Evolutionary conservation across 1,139 yeast species (phyloP).

Genomic region (Geotrichum phurueaensis): DNA sequence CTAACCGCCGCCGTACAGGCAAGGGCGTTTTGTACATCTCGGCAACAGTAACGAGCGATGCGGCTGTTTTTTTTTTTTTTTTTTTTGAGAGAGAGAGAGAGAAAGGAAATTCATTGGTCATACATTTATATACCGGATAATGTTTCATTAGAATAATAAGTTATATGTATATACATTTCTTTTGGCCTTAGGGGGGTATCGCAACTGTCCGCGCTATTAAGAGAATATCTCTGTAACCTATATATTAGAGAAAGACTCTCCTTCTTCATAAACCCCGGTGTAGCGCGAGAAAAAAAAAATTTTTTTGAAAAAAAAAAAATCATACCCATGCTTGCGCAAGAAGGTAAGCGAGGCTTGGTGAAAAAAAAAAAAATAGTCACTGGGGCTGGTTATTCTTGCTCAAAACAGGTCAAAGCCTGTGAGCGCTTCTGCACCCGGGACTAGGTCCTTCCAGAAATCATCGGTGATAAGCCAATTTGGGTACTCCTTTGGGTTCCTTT

Average conservation of each 20-base stretch:
- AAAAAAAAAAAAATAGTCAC: not conserved
- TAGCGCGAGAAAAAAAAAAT: not conserved
- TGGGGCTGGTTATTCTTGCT: not conserved
- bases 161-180: no score
- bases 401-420: slow-evolving; percentile 27
- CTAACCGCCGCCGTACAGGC: no score
- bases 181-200: no score
- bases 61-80: no score
- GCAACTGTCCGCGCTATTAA: no score
- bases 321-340: not conserved
- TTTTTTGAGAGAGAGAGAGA: not conserved
- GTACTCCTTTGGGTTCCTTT: slow-evolving; percentile 20
- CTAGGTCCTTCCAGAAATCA: slow-evolving; percentile 32
- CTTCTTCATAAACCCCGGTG: not conserved
- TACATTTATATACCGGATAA: not conserved
- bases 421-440: slow-evolving; percentile 31
- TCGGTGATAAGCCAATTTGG: slow-evolving; percentile 29
- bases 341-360: not conserved
- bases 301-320: not conserved
- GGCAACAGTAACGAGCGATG: no score
- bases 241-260: not conserved
- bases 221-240: no score
- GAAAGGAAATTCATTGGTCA: not conserved
- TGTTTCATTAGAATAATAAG: no score
- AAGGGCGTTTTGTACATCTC: no score